Base-by-base conservation (phyloP, 2,329 filamentous ascomycete genomes). In the Ascocoryne sarcoides region DNA sequence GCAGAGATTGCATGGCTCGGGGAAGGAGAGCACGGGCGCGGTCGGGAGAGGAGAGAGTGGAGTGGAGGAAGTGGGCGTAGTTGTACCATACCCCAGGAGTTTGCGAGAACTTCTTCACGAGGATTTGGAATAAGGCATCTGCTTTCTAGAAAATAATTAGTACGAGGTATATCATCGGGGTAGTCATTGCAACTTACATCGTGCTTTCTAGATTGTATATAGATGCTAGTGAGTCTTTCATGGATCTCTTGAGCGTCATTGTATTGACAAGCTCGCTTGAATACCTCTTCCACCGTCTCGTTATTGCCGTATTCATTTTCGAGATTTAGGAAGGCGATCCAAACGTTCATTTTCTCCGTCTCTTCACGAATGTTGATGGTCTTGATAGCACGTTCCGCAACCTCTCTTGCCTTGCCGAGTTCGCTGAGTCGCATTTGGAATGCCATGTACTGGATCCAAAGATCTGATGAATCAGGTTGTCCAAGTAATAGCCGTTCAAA, bases 381-480 rank as follows among this genome's bases (percentile, higher is more conserved):
- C 58, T 82, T 81, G 48, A 96, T 75, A 14, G 92, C 92, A 46
- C 92, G 83, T 64, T 95, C 84, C 2, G 87, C 89, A 44, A 95
- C 82, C 50, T 90, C 84, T 36, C 90, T 79, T 10, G 92, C 89
- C 63, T 88, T 92, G 46, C 82, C 78, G 15, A 93, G 71, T 64
- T 98, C 92, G 58, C 86, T 86, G 38, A 94, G 76, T 59, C 94
- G 83, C 62, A 95, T 81, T 64, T 96, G 87, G 73, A 94, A 94
- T n/a, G 89, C 88, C 87, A 98, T 96, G 66, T 98, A 98, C 50
- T 86, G 77, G 40, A 95, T 85, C 92, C 92, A 98, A 19, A 96
- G 74, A 46, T 82, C 71, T 1, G 90, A 93, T n/a, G 85, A 90
- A 65, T 96, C 88, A 2, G 92, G 88, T 60, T 94, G 84, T 41